A percentile compares a stretch with the other conserved stretches of the same genome.
Conservation (phyloP, 1,139 yeast genomes). For the Candida sanyaensis region DNA sequence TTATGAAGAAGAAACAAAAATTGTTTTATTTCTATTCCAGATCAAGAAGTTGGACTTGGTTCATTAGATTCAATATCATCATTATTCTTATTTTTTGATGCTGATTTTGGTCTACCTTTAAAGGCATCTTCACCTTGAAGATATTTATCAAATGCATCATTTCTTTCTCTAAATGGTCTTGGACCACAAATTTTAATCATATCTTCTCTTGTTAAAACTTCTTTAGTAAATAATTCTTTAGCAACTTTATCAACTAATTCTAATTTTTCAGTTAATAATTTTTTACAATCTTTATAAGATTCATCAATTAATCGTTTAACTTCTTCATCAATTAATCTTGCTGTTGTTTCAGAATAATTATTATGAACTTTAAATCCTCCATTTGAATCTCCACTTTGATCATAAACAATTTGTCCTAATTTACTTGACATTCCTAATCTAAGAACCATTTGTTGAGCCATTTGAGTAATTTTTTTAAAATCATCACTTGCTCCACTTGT, state of each 20-base stretch:
- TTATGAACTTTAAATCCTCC: slow-evolving; percentile 60
- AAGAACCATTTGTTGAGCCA: slow-evolving; percentile 79
- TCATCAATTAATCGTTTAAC: slow-evolving; percentile 62
- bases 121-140: slow-evolving; percentile 50
- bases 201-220: slow-evolving; percentile 78
- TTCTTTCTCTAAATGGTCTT: slow-evolving; percentile 74
- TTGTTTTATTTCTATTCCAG: background rate
- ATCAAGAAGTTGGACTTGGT: background rate
- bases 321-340: slow-evolving; percentile 64
- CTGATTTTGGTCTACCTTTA: slow-evolving; percentile 26
- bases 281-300: slow-evolving; percentile 52
- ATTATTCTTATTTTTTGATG: slow-evolving; percentile 1
- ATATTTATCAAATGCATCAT: slow-evolving; percentile 80
- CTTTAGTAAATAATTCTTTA: slow-evolving; percentile 64
- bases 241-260: slow-evolving; percentile 71
- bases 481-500: slow-evolving; percentile 85
- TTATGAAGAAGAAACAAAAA: background rate
- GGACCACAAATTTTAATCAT: slow-evolving; percentile 75
- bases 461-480: slow-evolving; percentile 73
- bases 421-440: slow-evolving; percentile 75
- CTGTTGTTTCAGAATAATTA: slow-evolving; percentile 71
- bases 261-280: slow-evolving; percentile 56
- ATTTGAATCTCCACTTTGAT: slow-evolving; percentile 41
- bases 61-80: background rate
- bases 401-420: slow-evolving; percentile 62